phyloP scores from a whole-genome alignment of 2,329 filamentous ascomycete species.

The Exophiala xenobiotica region DNA sequence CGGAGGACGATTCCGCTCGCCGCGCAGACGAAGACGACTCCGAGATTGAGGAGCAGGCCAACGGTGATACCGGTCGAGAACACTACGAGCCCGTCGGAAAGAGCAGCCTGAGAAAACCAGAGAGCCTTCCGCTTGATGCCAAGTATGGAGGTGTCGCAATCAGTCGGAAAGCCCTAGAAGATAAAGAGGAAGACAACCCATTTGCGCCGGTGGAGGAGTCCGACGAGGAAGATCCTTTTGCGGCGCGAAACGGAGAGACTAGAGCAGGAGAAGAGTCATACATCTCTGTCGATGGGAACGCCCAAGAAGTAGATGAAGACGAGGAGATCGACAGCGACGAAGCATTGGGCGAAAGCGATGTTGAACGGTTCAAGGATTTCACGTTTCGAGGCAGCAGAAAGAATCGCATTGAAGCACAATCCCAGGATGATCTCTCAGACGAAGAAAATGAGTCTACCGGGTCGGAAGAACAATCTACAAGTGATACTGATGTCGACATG shows the following conservation, averaged over 20 bases:
- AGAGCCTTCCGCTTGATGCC: conserved; percentile 67
- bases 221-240: conserved; percentile 31
- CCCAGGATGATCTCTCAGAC: conserved; percentile 25
- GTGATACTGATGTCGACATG: conserved; percentile 35
- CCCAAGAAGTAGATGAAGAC: conserved; percentile 27
- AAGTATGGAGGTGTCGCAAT: conserved; percentile 76
- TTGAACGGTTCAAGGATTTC: conserved; percentile 28
- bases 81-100: conserved; percentile 85
- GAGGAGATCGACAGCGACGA: conserved; percentile 35
- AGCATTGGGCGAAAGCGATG: conserved; percentile 31
- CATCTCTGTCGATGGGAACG: conserved; percentile 22
- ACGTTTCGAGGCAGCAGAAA: conserved; percentile 29
- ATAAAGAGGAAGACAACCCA: conserved; percentile 35
- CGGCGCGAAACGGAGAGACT: background rate
- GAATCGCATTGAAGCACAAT: conserved; percentile 11
- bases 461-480: conserved; percentile 9
- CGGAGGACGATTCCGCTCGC: conserved; percentile 64
- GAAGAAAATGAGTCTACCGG: conserved; percentile 31
- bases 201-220: conserved; percentile 28
- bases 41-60: conserved; percentile 46
- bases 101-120: conserved; percentile 76
- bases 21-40: conserved; percentile 56
- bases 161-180: conserved; percentile 60
- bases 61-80: conserved; percentile 67
- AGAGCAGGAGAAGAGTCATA: conserved; percentile 26